Evolutionary conservation across 75 land plant species (phyloP).

Genomic region (Cunninghamia lanceolata): DNA sequence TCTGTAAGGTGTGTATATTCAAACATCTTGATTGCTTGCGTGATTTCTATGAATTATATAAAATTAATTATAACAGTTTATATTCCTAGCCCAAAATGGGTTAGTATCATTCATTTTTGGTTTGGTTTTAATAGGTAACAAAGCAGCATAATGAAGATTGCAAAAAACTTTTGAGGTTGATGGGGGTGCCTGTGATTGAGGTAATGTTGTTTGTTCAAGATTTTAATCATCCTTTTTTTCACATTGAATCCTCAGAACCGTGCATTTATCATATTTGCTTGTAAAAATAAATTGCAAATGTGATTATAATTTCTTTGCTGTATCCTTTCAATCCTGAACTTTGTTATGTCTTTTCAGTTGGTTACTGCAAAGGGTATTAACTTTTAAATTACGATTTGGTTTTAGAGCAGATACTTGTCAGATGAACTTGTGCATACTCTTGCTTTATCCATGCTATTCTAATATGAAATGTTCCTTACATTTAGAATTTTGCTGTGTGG

Average conservation of each 20-base stretch:
- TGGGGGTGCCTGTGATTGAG: constrained; percentile 98
- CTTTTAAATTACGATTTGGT: neutral
- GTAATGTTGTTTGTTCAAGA: constrained; percentile 21
- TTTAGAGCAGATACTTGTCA: neutral
- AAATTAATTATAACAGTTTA: neutral
- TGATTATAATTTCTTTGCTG: neutral
- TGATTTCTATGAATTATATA: neutral
- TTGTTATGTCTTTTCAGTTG: neutral
- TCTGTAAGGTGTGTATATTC: neutral
- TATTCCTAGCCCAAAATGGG: neutral
- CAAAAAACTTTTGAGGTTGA: constrained; percentile 75
- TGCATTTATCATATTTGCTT: neutral
- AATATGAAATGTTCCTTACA: neutral
- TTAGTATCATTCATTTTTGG: neutral
- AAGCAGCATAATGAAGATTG: constrained; percentile 94
- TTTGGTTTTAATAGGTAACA: constrained; percentile 64
- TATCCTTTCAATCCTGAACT: neutral
- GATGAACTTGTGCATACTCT: neutral
- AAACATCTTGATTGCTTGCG: neutral
- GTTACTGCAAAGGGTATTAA: neutral
- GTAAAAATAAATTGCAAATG: neutral
- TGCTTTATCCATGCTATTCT: neutral
- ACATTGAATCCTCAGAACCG: neutral
- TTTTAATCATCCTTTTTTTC: neutral
- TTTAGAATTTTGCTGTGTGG: neutral